Conservation (phyloP, 2,329 filamentous ascomycete genomes). For the Shiraia bambusicola region DNA sequence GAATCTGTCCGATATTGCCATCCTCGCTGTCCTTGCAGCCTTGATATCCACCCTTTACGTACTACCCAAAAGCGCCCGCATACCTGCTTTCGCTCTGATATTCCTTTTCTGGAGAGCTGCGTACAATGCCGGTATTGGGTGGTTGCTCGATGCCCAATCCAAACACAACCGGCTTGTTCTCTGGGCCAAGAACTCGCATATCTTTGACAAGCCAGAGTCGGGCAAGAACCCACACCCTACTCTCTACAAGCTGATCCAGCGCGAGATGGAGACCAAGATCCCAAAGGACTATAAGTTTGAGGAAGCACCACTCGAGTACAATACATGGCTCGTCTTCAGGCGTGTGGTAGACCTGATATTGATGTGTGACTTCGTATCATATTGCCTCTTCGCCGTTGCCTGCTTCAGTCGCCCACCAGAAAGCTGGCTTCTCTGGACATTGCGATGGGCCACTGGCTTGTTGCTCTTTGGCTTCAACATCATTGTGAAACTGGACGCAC, state of each 20-base stretch:
- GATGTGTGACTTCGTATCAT: constrained; percentile 98
- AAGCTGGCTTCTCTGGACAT: constrained; percentile 64
- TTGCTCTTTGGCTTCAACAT: constrained; percentile 87
- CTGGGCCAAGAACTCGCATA: constrained; percentile 81
- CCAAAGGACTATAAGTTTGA: constrained; percentile 92
- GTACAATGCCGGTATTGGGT: constrained; percentile 94
- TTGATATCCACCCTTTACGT: constrained; percentile 74
- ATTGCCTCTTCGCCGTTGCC: constrained; percentile 91
- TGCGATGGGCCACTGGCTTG: constrained; percentile 78
- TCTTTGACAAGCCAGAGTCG: constrained; percentile 82
- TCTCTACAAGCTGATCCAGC: constrained; percentile 81
- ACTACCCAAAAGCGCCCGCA: constrained; percentile 68
- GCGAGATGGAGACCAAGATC: constrained; percentile 92
- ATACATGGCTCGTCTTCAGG: constrained; percentile 96
- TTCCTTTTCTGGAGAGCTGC: constrained; percentile 91
- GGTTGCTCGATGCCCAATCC: constrained; percentile 85
- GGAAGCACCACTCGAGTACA: constrained; percentile 93
- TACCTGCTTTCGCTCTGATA: constrained; percentile 75
- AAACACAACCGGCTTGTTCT: constrained; percentile 80
- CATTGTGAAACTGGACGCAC: constrained; percentile 97
- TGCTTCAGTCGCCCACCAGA: constrained; percentile 81
- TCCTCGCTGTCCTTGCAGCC: constrained; percentile 73
- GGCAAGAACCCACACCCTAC: constrained; percentile 80
- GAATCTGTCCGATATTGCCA: constrained; percentile 81
- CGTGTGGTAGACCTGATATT: constrained; percentile 94